Base-by-base conservation (phyloP, 768 basidiomycete species). In the Boletus eberwhitei region DNA sequence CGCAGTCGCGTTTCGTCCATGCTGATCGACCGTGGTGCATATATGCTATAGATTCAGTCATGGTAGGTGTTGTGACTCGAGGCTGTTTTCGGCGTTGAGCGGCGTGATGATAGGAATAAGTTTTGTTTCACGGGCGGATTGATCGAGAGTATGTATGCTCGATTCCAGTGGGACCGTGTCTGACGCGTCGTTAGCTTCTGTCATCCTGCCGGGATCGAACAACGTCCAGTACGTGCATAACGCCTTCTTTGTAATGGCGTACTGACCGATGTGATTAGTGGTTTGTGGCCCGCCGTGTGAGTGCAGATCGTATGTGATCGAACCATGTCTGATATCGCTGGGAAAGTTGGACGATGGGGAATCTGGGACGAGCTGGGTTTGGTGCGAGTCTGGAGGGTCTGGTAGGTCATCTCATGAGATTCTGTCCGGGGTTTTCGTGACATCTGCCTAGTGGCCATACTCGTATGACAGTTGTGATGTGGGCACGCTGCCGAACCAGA, bases 91-190 rank as follows among this genome's bases (percentile, higher is more conserved):
- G 26, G 21, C 38, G 14, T 19, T 60, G 53, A 63, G 36, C 21
- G 17, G 4, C 40, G 41, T 50, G 29, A 41, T 24, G 43, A 38
- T 6, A 73, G 74, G 80, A 86, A 85, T 67, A 84, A 85, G 71
- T 84, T 94, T 59, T 92, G 88, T 69, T 91, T 92, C 66, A 89
- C 88, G 11, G 87, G 87, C 7, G 90, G 90, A 39, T 69, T 88
- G 47, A 77, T 90, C 48, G 88, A 84, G 71, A 64, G 69, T 71
- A 24, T 21, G 59, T 56, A 4, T 46, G 12, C 16, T 36, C 12
- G 34, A 22, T 42, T 44, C 9, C 12, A 13, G 14, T 17, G 0
- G 9, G 38, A 0, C 29, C 8, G 11, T 22, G 14, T 31, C 50
- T 72, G 24, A 64, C 24, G 19, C 24, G 19, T 59, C 39, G 14